Conservation (phyloP, 2,329 filamentous ascomycete species). For the Aureobasidium sp. region DNA sequence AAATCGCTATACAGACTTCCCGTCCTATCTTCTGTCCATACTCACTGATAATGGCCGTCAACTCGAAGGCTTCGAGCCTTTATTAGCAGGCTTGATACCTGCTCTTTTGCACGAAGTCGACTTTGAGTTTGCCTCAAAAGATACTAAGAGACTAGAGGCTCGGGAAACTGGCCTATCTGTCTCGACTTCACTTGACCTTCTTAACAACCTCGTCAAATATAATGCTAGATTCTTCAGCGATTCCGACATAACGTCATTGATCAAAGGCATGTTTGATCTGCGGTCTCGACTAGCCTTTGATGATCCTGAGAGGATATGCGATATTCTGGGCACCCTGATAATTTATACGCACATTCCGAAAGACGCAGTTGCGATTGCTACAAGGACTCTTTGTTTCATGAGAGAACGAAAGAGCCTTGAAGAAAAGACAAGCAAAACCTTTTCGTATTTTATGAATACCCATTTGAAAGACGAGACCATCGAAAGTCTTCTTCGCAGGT, state of each 20-base stretch:
- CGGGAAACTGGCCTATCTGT: neutral
- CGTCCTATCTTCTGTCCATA: neutral
- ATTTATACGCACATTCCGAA: constrained; percentile 5
- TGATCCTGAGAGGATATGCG: neutral
- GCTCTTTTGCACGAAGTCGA: neutral
- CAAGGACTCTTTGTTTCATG: constrained; percentile 1
- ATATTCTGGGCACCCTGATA: constrained; percentile 6
- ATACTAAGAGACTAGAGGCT: neutral
- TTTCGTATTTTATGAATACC: constrained; percentile 13
- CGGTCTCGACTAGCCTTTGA: neutral
- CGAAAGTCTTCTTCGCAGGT: constrained; percentile 8
- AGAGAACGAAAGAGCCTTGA: neutral
- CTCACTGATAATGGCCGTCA: constrained; percentile 9
- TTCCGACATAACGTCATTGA: neutral
- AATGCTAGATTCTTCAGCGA: constrained; percentile 8
- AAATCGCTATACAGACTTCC: constrained; percentile 1
- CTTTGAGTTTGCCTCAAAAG: neutral
- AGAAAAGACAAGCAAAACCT: constrained; percentile 12
- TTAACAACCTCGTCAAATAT: constrained; percentile 7
- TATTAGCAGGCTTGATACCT: neutral
- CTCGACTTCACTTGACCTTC: neutral
- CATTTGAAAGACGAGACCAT: constrained; percentile 12
- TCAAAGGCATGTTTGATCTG: neutral
- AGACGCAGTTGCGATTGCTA: neutral
- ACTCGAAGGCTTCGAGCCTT: constrained; percentile 9